Conservation (phyloP, 352 stramenopile genomes). For the Pythium biforme region DNA sequence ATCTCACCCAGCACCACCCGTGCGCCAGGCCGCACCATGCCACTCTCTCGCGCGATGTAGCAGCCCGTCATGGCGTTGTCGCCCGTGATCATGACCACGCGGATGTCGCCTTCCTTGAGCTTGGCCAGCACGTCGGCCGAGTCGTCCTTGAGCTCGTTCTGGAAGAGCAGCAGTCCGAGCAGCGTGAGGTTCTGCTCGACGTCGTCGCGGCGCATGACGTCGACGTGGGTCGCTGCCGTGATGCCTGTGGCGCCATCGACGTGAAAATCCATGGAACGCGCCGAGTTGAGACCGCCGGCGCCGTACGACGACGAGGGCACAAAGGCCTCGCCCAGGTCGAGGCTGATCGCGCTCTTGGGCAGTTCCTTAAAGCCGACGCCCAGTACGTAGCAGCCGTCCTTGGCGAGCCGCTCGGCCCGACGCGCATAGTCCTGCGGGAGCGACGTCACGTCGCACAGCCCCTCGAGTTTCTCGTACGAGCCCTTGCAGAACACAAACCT, state of each 20-base stretch:
- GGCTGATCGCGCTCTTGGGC: conserved; percentile 18
- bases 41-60: conserved; percentile 70
- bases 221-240: not conserved
- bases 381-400: conserved; percentile 87
- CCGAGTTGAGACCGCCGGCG: not conserved
- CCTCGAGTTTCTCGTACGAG: conserved; percentile 83
- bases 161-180: conserved; percentile 87
- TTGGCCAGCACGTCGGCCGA: conserved; percentile 73
- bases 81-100: conserved; percentile 85
- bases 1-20: conserved; percentile 69
- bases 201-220: conserved; percentile 46
- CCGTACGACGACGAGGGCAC: not conserved
- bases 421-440: conserved; percentile 73
- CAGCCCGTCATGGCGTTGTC: conserved; percentile 82
- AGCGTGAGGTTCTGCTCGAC: conserved; percentile 75
- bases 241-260: not conserved
- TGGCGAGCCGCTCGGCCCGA: conserved; percentile 54
- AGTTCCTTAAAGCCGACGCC: conserved; percentile 74
- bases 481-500: conserved; percentile 87
- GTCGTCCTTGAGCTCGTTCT: conserved; percentile 87
- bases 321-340: conserved; percentile 5
- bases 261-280: not conserved
- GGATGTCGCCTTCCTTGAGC: conserved; percentile 72
- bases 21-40: conserved; percentile 51
- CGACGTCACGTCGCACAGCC: conserved; percentile 46